phyloP scores from a whole-genome alignment of 2,329 filamentous ascomycete species.

The Penicillium sp. region DNA sequence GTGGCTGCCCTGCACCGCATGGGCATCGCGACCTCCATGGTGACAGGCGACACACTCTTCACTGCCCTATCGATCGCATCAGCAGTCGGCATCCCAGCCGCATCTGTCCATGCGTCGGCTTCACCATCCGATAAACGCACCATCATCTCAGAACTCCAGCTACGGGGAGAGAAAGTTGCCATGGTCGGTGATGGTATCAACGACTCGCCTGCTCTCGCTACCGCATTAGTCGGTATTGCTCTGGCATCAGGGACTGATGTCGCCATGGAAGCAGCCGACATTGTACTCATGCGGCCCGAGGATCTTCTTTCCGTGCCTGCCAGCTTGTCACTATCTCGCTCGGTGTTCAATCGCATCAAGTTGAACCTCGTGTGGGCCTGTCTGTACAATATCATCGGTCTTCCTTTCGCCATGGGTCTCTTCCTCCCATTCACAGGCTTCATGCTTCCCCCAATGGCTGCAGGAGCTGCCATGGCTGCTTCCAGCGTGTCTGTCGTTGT shows the following conservation, averaged over 20 bases:
- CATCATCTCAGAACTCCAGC: slow-evolving; percentile 76
- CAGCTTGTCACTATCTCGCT: slow-evolving; percentile 73
- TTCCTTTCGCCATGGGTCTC: slow-evolving; percentile 95
- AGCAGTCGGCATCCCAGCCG: slow-evolving; percentile 72
- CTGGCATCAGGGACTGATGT: slow-evolving; percentile 92
- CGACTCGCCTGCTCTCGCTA: slow-evolving; percentile 91
- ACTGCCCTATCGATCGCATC: slow-evolving; percentile 81
- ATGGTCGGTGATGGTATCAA: slow-evolving; percentile 99
- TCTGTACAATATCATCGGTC: slow-evolving; percentile 83
- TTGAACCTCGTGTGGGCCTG: slow-evolving; percentile 91
- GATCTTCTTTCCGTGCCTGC: slow-evolving; percentile 92
- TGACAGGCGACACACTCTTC: slow-evolving; percentile 85
- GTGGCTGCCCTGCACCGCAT: slow-evolving; percentile 80
- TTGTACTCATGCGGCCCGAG: slow-evolving; percentile 91
- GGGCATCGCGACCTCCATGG: slow-evolving; percentile 82
- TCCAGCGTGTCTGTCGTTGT: slow-evolving; percentile 87
- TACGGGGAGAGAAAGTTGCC: slow-evolving; percentile 72
- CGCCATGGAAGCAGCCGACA: slow-evolving; percentile 93
- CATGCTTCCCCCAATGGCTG: slow-evolving; percentile 84
- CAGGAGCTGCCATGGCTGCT: slow-evolving; percentile 88
- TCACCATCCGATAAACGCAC: slow-evolving; percentile 87
- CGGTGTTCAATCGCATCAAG: slow-evolving; percentile 91
- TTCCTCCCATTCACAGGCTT: slow-evolving; percentile 86
- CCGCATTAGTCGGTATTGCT: slow-evolving; percentile 88
- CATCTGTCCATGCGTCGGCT: slow-evolving; percentile 80